Base-by-base conservation (phyloP, 2,329 filamentous ascomycete species). In the Arthrobotrys conoides region DNA sequence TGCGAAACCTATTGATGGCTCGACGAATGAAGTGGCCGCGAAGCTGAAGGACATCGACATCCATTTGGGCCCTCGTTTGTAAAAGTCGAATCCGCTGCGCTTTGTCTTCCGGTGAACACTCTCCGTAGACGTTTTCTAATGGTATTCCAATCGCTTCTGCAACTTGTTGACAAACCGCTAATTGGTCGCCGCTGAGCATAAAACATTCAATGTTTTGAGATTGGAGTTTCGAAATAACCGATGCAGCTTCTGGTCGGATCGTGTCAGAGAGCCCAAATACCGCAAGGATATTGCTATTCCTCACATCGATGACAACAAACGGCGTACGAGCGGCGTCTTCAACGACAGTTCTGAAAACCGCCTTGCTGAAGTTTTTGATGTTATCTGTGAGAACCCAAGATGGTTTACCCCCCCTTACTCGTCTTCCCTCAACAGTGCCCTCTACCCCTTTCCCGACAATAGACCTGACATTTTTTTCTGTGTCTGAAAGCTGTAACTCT, bases 121-220 rank as follows among this genome's bases (percentile, higher is more conserved):
- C 84, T 6, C 85, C 85, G 16, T 84, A 84, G 1, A 87, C 84
- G 36, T 88, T 85, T 3, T 59, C 38, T 2, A 70, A 65, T 1
- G 84, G 82, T 53, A 88, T 86, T 38, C 82, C 82, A 3, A 88
- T 82, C 24, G 82, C 71, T 3, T 81, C 71, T 4, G 88, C 89
- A 10, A 88, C 83, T 12, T 84, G 80, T 22, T 85, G 81, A 5
- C 89, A 88, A 1, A 88, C 86, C 2, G 83, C 83, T 5, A 84
- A 82, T 71, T 88, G 86, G 80, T 91, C 89, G 24, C 89, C 89
- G 51, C 88, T 90, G 38, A 90, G 85, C 53, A 91, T 85, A 75
- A 88, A 87, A 5, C 88, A 84, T 0, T 82, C 80, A 24, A 91
- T 87, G 22, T 84, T 84, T n/a, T 86, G 86, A 3, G 82, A 80